Percentiles rank a stretch among this genome's conserved stretches.
phyloP scores from a whole-genome alignment of 345 rosid species.

The Geranium brycei region DNA sequence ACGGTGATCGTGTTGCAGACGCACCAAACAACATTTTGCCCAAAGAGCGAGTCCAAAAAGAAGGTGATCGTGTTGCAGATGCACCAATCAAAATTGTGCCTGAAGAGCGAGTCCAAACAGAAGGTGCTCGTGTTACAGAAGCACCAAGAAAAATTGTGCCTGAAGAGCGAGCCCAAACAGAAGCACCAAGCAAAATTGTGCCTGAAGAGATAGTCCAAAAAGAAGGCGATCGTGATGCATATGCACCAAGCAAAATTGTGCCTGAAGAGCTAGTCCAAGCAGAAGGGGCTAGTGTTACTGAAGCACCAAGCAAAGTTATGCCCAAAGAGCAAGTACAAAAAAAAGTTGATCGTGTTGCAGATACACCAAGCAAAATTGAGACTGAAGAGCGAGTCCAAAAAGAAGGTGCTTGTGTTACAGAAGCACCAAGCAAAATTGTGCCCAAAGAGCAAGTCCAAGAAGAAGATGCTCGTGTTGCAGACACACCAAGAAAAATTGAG shows the following conservation, averaged over 20 bases:
- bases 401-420: conserved; percentile 12
- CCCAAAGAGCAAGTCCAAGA: too few relatives aligned
- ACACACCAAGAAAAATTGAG: conserved; percentile 1
- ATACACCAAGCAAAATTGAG: not conserved
- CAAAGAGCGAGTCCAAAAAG: too few relatives aligned
- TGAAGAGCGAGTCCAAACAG: conserved; percentile 5
- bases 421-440: too few relatives aligned
- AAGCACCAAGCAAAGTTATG: too few relatives aligned
- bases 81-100: not conserved
- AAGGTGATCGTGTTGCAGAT: not conserved
- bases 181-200: too few relatives aligned
- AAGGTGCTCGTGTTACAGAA: conserved; percentile 6
- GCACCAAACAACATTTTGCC: too few relatives aligned
- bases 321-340: too few relatives aligned
- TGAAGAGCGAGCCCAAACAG: not conserved
- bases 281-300: conserved; percentile 12
- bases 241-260: too few relatives aligned
- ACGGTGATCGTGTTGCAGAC: conserved; percentile 11
- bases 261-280: conserved; percentile 1
- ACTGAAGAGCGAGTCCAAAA: conserved; percentile 20
- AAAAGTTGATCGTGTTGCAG: too few relatives aligned
- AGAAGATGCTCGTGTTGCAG: not conserved
- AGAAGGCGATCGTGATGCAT: conserved; percentile 11
- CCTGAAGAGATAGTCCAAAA: not conserved
- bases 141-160: too few relatives aligned